Evolutionary conservation across 306 rosid species (phyloP).

Genomic region (Citrullus amarus): DNA sequence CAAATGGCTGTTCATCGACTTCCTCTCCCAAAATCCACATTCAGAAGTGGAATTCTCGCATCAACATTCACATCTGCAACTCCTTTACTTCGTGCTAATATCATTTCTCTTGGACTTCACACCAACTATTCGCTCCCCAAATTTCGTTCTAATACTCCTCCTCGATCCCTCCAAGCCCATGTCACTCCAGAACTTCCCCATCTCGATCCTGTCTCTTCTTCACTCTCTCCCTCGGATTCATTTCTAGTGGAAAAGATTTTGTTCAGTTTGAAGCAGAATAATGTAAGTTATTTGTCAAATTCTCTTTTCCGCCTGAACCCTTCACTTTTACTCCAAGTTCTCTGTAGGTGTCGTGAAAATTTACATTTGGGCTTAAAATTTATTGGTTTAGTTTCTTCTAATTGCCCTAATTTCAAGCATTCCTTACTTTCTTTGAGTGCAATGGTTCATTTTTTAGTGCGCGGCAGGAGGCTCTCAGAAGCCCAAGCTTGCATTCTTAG

Average conservation of each 20-base stretch:
- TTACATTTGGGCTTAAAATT: slow-evolving; percentile 25
- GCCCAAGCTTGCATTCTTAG: slow-evolving; percentile 67
- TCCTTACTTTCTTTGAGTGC: slow-evolving; percentile 42
- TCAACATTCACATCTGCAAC: not conserved
- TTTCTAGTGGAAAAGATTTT: slow-evolving; percentile 44
- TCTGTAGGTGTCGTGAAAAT: slow-evolving; percentile 31
- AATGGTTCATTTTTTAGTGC: slow-evolving; percentile 46
- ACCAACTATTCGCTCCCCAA: slow-evolving; percentile 7
- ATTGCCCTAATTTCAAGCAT: slow-evolving; percentile 38
- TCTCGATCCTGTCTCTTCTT: slow-evolving; percentile 13
- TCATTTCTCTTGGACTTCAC: not conserved
- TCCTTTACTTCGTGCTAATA: not conserved
- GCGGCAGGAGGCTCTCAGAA: slow-evolving; percentile 39
- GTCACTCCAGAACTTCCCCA: not conserved
- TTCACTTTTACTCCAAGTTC: slow-evolving; percentile 33
- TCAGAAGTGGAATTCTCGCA: not conserved
- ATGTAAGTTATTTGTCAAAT: slow-evolving; percentile 18
- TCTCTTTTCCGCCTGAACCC: slow-evolving; percentile 33
- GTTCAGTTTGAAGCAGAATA: slow-evolving; percentile 40
- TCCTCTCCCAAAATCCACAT: not conserved
- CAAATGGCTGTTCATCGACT: not conserved
- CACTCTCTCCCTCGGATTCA: slow-evolving; percentile 23
- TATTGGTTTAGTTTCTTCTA: slow-evolving; percentile 18
- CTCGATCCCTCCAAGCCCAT: slow-evolving; percentile 2
- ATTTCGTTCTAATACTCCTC: not conserved